Evolutionary conservation across 768 basidiomycete species (phyloP), one percentile per base, ranked within the genome.

Genomic region (Pulveroboletus sp.): DNA sequence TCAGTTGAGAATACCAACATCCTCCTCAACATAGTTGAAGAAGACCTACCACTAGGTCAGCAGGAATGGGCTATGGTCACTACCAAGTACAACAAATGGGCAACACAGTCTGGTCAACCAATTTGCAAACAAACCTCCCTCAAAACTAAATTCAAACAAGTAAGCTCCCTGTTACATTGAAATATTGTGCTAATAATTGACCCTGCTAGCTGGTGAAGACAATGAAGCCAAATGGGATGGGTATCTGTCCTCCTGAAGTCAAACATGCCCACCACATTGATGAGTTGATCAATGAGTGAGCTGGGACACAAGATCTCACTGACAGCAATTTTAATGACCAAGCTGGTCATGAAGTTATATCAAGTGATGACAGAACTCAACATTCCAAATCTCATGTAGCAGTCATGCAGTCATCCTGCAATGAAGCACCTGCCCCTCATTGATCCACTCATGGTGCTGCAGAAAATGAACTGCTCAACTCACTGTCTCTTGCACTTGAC

Each of bases 211-310:
- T n/a, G n/a, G n/a, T n/a, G n/a, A n/a, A n/a, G n/a, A n/a, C n/a
- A 4, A 59, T 53, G 22, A 64, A 68, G 54, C 63, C 63, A 30
- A 69, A 61, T 0, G 63, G 67, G 2, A 39, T 29, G 40, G 64
- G 55, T 4, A 45, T 57, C 2, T 56, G 57, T 45, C 62, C 67
- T 12, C 49, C 49, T 17, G 43, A 53, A 19, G 47, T 68, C 12
- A 52, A 52, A 5, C 54, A 37, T 16, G 68, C 67, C 2, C 60
- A 66, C 35, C 26, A 43, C 3, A 63, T 68, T 38, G 61, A 68
- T 17, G 29, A 54, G 9, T 44, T 58, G 4, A 68, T 70, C 23
- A 59, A 54, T 27, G 59, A 67, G 30, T 46, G 47, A n/a, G 57
- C 54, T 23, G 59, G 54, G 8, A 59, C 61, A 8, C 27, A 54